Evolutionary conservation across 176 grass and related monocot species (phyloP), one percentile per base, ranked within the genome.

Genomic region (Leersia perrieri): DNA sequence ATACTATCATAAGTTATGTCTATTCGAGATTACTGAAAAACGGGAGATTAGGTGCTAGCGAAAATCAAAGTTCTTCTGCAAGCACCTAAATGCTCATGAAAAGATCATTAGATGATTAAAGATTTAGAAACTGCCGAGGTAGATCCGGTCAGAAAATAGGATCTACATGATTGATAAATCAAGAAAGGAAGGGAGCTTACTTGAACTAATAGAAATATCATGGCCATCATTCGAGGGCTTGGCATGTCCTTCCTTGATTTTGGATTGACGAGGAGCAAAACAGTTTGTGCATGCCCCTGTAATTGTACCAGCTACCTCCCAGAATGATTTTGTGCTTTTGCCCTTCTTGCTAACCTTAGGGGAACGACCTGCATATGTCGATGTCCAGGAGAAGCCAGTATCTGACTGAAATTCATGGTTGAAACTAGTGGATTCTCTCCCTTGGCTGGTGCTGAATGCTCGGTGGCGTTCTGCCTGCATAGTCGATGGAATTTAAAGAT

Each of bases 131-230:
- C 47, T 82, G 33, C 53, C 51, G 23, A 51, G 0, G 20, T 26
- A 76, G 10, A 41, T 68, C 22, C 4, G 30, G 34, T 34, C 3
- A 13, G 26, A 78, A 32, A 42, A 38, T 36, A 73, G 16, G 66
- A 78, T 41, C 33, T 20, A 27, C 62, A 70, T 41, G 63, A 29
- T 33, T 1, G 49, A 18, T 29, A 30, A 72, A 83, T 22, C 31
- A 11, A 74, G 63, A 55, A 81, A 67, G 23, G 23, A 88, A 83
- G 41, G 5, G 30, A 72, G 47, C 91, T 86, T 88, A 94, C 91
- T 47, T 79, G 85, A 88, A 80, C 68, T 36, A 77, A 35, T 75
- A 30, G 85, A 91, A 72, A 86, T 16, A 57, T 91, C 91, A 66
- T 51, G 84, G 29, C 28, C 77, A 81, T 77, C 42, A 0, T 34